A percentile compares a stretch with the other conserved stretches of the same genome.
phyloP scores from a whole-genome alignment of 164 flowering plant species.

The Annona cherimola region DNA sequence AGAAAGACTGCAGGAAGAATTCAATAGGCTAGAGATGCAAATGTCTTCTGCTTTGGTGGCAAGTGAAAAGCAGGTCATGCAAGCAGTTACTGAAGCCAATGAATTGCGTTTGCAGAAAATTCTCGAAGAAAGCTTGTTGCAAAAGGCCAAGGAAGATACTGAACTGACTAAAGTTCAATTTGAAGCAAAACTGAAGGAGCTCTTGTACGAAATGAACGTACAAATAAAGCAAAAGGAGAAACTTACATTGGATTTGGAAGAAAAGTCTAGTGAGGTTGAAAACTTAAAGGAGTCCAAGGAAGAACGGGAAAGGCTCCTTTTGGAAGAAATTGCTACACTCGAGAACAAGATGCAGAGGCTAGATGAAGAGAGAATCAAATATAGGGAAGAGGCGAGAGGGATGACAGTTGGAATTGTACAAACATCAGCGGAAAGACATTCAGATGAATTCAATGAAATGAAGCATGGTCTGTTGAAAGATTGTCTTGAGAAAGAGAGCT shows the following conservation, averaged over 20 bases:
- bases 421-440: conserved; percentile 42
- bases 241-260: conserved; percentile 34
- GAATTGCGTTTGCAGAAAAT: conserved; percentile 57
- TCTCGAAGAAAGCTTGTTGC: conserved; percentile 47
- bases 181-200: conserved; percentile 44
- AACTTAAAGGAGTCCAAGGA: conserved; percentile 35
- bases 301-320: conserved; percentile 28
- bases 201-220: conserved; percentile 29
- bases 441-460: conserved; percentile 40
- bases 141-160: conserved; percentile 48
- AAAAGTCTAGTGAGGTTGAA: conserved; percentile 46
- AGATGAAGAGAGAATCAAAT: conserved; percentile 24
- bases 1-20: conserved; percentile 81
- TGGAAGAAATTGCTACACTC: conserved; percentile 37
- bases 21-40: conserved; percentile 62
- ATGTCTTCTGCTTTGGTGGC: conserved; percentile 76
- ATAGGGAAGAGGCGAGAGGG: conserved; percentile 33
- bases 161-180: conserved; percentile 34
- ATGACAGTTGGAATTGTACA: conserved; percentile 21
- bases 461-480: conserved; percentile 39
- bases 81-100: conserved; percentile 68
- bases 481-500: conserved; percentile 64
- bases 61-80: conserved; percentile 72
- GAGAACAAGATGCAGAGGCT: conserved; percentile 46
- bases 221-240: conserved; percentile 34